A percentile compares a stretch with the other conserved stretches of the same genome.
phyloP scores from a whole-genome alignment of 2,329 filamentous ascomycete genomes.

The Neoscytalidium dimidiatum region DNA sequence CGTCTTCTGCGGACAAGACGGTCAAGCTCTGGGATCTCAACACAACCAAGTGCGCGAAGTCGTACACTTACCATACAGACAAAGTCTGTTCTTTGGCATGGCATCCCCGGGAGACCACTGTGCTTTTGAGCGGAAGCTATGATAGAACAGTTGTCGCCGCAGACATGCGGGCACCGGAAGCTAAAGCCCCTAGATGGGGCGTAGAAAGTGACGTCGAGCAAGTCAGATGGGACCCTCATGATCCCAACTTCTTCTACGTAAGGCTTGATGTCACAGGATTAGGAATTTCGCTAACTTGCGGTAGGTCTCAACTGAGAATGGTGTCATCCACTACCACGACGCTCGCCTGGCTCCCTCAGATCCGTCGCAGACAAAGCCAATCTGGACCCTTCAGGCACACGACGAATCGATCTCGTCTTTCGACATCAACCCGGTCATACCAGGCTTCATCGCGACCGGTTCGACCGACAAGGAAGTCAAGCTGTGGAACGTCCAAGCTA shows the following conservation, averaged over 20 bases:
- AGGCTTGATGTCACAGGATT: slow-evolving; percentile 23
- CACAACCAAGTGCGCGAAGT: slow-evolving; percentile 90
- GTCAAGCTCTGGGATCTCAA: slow-evolving; percentile 97
- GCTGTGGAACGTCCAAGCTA: slow-evolving; percentile 85
- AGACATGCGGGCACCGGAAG: slow-evolving; percentile 91
- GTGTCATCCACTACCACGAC: slow-evolving; percentile 91
- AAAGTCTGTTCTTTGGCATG: slow-evolving; percentile 96
- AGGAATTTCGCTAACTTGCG: slow-evolving; percentile 24
- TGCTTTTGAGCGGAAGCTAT: slow-evolving; percentile 90
- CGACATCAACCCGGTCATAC: slow-evolving; percentile 85
- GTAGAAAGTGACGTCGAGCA: slow-evolving; percentile 96
- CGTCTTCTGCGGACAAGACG: slow-evolving; percentile 93
- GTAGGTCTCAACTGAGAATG: slow-evolving; percentile 76
- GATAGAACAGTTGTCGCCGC: slow-evolving; percentile 92
- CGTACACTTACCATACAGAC: slow-evolving; percentile 93
- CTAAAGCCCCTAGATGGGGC: slow-evolving; percentile 80
- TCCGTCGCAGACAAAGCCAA: slow-evolving; percentile 75
- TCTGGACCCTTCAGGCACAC: slow-evolving; percentile 96
- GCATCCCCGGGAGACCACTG: slow-evolving; percentile 84
- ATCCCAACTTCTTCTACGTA: slow-evolving; percentile 91
- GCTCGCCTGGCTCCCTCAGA: slow-evolving; percentile 72
- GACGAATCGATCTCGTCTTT: slow-evolving; percentile 90
- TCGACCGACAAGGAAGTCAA: slow-evolving; percentile 95
- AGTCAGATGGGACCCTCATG: slow-evolving; percentile 89
- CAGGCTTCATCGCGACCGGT: slow-evolving; percentile 90